A percentile compares a stretch with the other conserved stretches of the same genome.
These are phyloP conservation scores for Zalaria obscura DNA, from an alignment of 2,329 filamentous ascomycete genomes.

Conservation along the genomic window DNA sequence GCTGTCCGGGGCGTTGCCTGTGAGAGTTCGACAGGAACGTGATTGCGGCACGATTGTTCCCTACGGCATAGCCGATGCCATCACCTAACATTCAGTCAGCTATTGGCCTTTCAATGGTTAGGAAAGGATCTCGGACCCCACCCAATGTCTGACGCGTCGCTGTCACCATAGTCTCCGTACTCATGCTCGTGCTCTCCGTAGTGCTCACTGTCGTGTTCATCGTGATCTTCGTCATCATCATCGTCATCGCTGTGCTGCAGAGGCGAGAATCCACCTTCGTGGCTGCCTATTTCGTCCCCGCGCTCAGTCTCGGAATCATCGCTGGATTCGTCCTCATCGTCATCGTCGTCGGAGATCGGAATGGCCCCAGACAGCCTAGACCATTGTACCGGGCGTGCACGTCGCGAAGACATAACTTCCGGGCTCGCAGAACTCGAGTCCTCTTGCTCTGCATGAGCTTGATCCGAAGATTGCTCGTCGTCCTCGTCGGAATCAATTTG, in stretches of 20 bases:
- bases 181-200: neutral
- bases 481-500: constrained; percentile 1
- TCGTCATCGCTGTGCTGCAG: neutral
- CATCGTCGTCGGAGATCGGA: neutral
- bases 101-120: no score
- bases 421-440: neutral
- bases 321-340: constrained; percentile 1
- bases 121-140: neutral
- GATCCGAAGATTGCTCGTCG: neutral
- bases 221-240: neutral
- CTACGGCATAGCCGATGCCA: no score
- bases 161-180: neutral
- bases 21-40: no score
- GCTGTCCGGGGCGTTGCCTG: no score
- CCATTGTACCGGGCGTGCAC: neutral
- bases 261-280: neutral
- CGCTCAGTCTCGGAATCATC: constrained; percentile 2
- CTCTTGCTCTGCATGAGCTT: neutral
- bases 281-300: neutral
- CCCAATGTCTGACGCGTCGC: neutral
- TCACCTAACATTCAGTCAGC: no score
- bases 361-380: neutral
- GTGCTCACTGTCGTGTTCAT: neutral
- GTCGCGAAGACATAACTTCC: neutral
- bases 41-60: no score